Base-by-base conservation (phyloP, 371 early-diverging fungal species). In the Mortierella sp. region DNA sequence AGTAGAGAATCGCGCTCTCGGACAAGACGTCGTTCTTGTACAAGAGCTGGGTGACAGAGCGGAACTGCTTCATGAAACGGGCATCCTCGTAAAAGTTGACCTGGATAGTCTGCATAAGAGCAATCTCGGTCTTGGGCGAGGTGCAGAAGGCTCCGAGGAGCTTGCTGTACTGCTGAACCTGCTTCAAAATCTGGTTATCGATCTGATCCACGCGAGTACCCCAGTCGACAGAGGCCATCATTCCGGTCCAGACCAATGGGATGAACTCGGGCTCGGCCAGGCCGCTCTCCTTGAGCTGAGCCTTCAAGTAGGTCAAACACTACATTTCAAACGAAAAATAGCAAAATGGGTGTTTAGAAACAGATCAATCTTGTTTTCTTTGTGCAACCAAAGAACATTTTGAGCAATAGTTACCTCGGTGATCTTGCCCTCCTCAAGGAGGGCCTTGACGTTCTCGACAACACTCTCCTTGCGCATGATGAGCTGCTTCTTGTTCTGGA, bases 11-110 rank as follows among this genome's bases (percentile, higher is more conserved):
- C 61, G 97, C 97, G 78, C 92, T 93, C 82, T 96, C 97, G 9
- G 96, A 96, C 61, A 98, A 87, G 31, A 95, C 97, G 79, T 97
- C 98, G 80, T 95, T 90, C 89, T 96, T 93, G 93, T 98, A 97
- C 79, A 98, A 89, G 67, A 91, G 89, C 76, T 94, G 92, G 69
- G 96, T 92, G 71, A 97, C 95, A 77, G 92, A 92, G 72, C 95
- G 93, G 92, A 95, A 98, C 78, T 91, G 92, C 91, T 96, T 96
- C 76, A 93, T 94, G 79, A 97, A 92, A 69, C 95, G 94, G n/a
- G 96, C 95, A 87, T 98, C 96, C 81, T 96, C 95, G 84, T 97
- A 96, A 86, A 94, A 95, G 75, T 93, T 91, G 69, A 91, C 84
- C 89, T 98, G 98, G 69, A 97, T 92, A 71, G 92, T 91, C 88